Conservation (phyloP, 78 protist species). For the Creolimax fragrantissima region DNA sequence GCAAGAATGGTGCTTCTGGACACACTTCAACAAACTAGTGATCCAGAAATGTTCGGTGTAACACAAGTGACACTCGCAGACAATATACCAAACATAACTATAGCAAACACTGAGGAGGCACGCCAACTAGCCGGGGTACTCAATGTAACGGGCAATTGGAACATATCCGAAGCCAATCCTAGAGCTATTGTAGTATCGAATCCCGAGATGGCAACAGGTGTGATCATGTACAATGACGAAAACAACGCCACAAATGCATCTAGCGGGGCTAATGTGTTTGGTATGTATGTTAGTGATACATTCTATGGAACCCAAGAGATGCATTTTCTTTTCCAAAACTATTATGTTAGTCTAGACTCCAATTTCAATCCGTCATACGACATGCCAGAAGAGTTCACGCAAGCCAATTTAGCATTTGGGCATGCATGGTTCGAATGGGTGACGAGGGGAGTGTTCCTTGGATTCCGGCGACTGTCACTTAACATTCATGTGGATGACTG, state of each 20-base stretch:
- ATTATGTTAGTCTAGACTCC: neutral
- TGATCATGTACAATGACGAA: neutral
- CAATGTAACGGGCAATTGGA: neutral
- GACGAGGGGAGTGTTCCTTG: neutral
- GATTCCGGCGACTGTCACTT: neutral
- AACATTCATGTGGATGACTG: slow-evolving; percentile 13
- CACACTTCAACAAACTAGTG: neutral
- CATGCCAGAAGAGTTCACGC: neutral
- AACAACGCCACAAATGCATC: neutral
- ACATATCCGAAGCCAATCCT: neutral
- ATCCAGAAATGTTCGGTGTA: neutral
- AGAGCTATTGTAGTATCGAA: neutral
- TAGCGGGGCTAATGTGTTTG: no score
- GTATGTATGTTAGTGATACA: neutral
- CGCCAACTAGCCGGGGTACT: neutral
- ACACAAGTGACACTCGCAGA: no score
- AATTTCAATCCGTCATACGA: neutral
- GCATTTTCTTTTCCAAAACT: neutral
- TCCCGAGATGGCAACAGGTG: neutral
- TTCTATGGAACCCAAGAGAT: neutral
- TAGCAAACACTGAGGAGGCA: neutral
- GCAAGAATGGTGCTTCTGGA: neutral
- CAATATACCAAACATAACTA: neutral
- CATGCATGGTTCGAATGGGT: slow-evolving; percentile 2
- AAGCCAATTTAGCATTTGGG: neutral